Evolutionary conservation across 768 basidiomycete species (phyloP), one percentile per base, ranked within the genome.

Genomic region (Tephrocybe rancida): DNA sequence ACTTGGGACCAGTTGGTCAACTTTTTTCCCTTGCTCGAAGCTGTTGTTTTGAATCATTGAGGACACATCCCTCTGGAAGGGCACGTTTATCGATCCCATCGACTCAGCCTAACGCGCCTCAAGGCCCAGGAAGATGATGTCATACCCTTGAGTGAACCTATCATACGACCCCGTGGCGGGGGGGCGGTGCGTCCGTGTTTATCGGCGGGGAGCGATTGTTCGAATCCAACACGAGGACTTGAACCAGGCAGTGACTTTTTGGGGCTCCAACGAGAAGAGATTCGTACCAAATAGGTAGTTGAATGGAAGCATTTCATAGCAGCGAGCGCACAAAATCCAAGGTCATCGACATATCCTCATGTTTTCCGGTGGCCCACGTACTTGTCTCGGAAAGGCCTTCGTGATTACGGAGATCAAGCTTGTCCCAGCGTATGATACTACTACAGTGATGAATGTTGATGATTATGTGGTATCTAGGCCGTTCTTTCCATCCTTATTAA

Each of bases 231-330:
- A 78, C 37, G 55, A 61, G 10, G 59, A 58, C 44, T 65, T 82
- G 25, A 80, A 82, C 59, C 60, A 65, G 6, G 70, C 73, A 6
- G 57, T 62, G 14, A 61, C 52, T 5, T 54, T 77, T 26, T 82
- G 78, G 74, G 81, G 82, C 2, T 45, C 65, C 0, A 73, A 76
- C 39, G 75, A 77, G 18, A 69, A 61, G 22, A 64, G 70, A 39
- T 80, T 80, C 60, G 64, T 67, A 7, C 79, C 78, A 1, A 70
- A 72, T 43, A 68, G 78, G 4, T 81, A 78, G 78, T 55, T 75
- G 8, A 61, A 69, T 3, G 59, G 63, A 3, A 56, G 58, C 37
- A 50, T 57, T 21, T 18, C 27, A 3, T 18, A 43, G 7, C 51
- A 45, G 6, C 27, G 56, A 3, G 72, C 70, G 9, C 64, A 69